Base-by-base conservation (phyloP, 345 rosid genomes). In the Bruguiera parviflora region DNA sequence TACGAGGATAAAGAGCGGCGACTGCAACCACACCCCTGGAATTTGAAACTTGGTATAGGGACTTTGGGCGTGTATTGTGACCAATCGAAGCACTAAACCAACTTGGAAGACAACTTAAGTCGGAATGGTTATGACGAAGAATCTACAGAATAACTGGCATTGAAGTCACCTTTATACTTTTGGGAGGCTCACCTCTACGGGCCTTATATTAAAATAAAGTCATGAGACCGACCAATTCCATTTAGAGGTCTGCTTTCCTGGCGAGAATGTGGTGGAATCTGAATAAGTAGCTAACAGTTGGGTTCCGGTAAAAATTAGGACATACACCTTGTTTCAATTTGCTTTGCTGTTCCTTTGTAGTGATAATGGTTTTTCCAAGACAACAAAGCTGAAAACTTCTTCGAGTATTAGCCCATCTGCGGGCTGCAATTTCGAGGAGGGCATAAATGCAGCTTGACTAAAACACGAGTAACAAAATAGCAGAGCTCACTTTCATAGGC, bases 51-150 rank as follows among this genome's bases (percentile, higher is more conserved):
- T 21, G 16, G 25, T 6, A 49, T 0, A 24, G 25, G 2, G 46
- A 60, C 47, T 64, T 51, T 8, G 46, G 19, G 27, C 3, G 43
- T 5, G 55, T 61, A 58, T 35, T 65, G 65, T 67, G 81, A 77
- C 81, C 81, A 77, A 77, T 73, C 58, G 3, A 64, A 56, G 65
- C 71, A 70, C 61, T 46, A 62, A 37, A 62, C 65, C 81, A 77
- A 80, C 53, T 74, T 73, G 74, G 58, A 29, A 71, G n/a, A 33
- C n/a, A 8, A 31, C 47, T 47, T 6, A 2, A 47, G 31, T 49
- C 22, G 60, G 28, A 35, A 35, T 35, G 15, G 63, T 28, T 13
- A 20, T 5, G 43, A 10, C 32, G 53, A 57, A 49, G 39, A n/a
- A 60, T 15, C 4, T 18, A 25, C 68, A 28, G 28, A 27, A 37